A percentile compares a stretch with the other conserved stretches of the same genome.
phyloP scores from a whole-genome alignment of 2,329 filamentous ascomycete genomes.

The Plectosphaerella sp. region DNA sequence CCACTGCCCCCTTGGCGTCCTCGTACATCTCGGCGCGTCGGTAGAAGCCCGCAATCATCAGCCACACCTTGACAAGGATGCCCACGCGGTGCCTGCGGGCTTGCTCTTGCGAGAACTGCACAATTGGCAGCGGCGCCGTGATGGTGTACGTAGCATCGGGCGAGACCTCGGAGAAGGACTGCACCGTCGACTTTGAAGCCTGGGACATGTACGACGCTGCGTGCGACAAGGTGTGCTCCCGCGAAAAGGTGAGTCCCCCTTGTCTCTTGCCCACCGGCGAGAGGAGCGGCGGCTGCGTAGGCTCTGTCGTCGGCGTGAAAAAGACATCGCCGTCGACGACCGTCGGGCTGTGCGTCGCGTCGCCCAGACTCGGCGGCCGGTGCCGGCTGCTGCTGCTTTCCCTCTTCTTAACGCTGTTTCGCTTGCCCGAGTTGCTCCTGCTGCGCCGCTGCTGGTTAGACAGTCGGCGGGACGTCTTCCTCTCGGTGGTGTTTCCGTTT shows the following conservation, averaged over 20 bases:
- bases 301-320: constrained; percentile 40
- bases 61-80: constrained; percentile 75
- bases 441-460: constrained; percentile 26
- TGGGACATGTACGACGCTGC: constrained; percentile 41
- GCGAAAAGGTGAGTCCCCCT: constrained; percentile 35
- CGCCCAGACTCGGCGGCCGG: constrained; percentile 39
- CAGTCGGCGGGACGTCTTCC: constrained; percentile 26
- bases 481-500: constrained; percentile 37
- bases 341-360: constrained; percentile 30
- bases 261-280: constrained; percentile 34
- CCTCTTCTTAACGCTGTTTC: constrained; percentile 49
- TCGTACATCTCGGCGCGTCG: constrained; percentile 74
- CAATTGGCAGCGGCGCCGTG: constrained; percentile 42
- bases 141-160: constrained; percentile 37
- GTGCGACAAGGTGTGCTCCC: constrained; percentile 36
- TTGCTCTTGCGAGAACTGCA: constrained; percentile 52
- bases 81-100: constrained; percentile 43
- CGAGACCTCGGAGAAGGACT: constrained; percentile 32
- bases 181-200: constrained; percentile 31
- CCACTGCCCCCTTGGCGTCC: constrained; percentile 73
- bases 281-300: constrained; percentile 39
- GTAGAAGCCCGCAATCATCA: constrained; percentile 86
- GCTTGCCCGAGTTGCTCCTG: constrained; percentile 42
- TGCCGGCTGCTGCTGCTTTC: constrained; percentile 45
- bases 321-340: constrained; percentile 46